These are phyloP conservation scores for Trichosporon coremiiforme DNA, from an alignment of 1,284 basidiomycete genomes.

Conservation along the genomic window DNA sequence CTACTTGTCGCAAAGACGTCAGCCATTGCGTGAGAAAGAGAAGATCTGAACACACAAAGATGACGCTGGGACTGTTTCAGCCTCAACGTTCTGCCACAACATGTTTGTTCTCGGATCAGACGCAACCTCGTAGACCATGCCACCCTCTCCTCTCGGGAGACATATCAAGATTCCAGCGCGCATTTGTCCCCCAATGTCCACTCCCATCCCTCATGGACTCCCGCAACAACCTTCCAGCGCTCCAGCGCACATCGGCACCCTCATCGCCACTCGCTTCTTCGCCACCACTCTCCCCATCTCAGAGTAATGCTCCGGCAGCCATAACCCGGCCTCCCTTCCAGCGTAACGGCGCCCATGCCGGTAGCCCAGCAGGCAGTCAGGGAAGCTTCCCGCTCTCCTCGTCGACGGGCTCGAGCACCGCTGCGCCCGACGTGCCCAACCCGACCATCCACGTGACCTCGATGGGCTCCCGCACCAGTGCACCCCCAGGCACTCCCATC, in stretches of 20 bases:
- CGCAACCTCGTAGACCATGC: conserved; percentile 24
- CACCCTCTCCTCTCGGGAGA: too few relatives aligned
- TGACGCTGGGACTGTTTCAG: background rate
- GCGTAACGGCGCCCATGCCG: background rate
- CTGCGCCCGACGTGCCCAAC: background rate
- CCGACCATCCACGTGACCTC: background rate
- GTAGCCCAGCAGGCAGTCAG: background rate
- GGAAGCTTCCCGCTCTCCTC: conserved; percentile 7
- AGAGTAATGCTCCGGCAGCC: background rate
- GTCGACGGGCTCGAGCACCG: background rate
- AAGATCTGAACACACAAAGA: background rate
- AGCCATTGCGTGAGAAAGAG: background rate
- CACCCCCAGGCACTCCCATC: background rate
- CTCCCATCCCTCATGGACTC: too few relatives aligned
- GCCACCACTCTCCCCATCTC: background rate
- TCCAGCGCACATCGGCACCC: too few relatives aligned
- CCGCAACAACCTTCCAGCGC: too few relatives aligned
- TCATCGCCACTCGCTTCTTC: too few relatives aligned
- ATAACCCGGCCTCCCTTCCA: background rate
- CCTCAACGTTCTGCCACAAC: too few relatives aligned
- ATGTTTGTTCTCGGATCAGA: conserved; percentile 52
- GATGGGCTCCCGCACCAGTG: conserved; percentile 10
- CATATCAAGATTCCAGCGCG: too few relatives aligned
- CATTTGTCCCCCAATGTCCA: too few relatives aligned
- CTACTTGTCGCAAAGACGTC: background rate